A percentile compares a stretch with the other conserved stretches of the same genome.
Conservation (phyloP, 2,329 filamentous ascomycete genomes). For the Pseudogymnoascus sp. region DNA sequence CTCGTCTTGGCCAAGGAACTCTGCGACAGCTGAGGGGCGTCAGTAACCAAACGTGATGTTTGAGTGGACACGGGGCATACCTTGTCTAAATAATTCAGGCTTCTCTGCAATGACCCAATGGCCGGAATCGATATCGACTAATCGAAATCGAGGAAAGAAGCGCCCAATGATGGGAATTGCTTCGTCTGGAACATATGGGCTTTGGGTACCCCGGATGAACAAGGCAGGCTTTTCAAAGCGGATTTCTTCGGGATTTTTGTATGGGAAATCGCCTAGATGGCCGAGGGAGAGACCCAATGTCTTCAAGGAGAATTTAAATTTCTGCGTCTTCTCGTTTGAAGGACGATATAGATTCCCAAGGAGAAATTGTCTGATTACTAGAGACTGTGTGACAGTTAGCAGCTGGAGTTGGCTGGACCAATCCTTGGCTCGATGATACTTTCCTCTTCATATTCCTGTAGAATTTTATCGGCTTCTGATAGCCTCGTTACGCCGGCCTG, state of each 20-base stretch:
- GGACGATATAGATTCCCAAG: slow-evolving; percentile 71
- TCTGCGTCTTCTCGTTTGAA: slow-evolving; percentile 42
- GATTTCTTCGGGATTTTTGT: slow-evolving; percentile 56
- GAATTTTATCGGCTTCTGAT: slow-evolving; percentile 70
- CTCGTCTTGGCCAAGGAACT: slow-evolving; percentile 48
- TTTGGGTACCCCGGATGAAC: slow-evolving; percentile 70
- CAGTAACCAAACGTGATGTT: not conserved
- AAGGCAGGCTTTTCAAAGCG: slow-evolving; percentile 71
- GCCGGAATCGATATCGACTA: slow-evolving; percentile 67
- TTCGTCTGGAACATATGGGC: slow-evolving; percentile 74
- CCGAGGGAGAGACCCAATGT: slow-evolving; percentile 60
- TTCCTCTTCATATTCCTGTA: slow-evolving; percentile 64
- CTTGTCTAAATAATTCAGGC: slow-evolving; percentile 66
- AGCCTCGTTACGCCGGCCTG: slow-evolving; percentile 57
- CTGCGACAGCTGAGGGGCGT: slow-evolving; percentile 46
- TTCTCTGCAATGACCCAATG: slow-evolving; percentile 91
- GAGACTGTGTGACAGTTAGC: slow-evolving; percentile 35
- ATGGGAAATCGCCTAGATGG: slow-evolving; percentile 82
- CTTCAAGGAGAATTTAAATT: slow-evolving; percentile 72
- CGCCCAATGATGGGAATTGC: slow-evolving; percentile 67
- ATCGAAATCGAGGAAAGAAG: slow-evolving; percentile 71
- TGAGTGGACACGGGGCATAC: slow-evolving; percentile 36
- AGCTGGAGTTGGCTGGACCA: not conserved
- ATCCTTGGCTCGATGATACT: slow-evolving; percentile 13
- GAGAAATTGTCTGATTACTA: slow-evolving; percentile 82